These are phyloP conservation scores for Kluyveromyces sp. DNA, from an alignment of 1,139 yeast genomes.

Conservation along the genomic window DNA sequence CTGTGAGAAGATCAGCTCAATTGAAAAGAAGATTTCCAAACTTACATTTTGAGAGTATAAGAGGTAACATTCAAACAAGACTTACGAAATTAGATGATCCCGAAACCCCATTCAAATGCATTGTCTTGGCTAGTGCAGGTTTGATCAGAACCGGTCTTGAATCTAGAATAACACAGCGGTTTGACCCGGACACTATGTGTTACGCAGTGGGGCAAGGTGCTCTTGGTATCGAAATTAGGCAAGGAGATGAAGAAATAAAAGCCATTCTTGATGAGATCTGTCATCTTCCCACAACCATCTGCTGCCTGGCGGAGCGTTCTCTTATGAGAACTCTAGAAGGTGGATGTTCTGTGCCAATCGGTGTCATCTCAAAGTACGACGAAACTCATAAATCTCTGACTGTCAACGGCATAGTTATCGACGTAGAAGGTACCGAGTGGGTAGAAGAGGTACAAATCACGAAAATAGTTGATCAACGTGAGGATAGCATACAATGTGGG, in stretches of 20 bases:
- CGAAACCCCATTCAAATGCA: constrained; percentile 61
- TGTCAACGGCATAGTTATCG: constrained; percentile 70
- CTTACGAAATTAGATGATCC: constrained; percentile 58
- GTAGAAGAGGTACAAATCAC: constrained; percentile 42
- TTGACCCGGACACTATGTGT: constrained; percentile 81
- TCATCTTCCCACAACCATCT: constrained; percentile 57
- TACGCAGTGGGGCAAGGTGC: constrained; percentile 99
- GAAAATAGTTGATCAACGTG: constrained; percentile 30
- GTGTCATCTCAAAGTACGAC: constrained; percentile 63
- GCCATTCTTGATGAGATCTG: constrained; percentile 57
- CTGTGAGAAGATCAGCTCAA: constrained; percentile 87
- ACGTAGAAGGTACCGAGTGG: constrained; percentile 18
- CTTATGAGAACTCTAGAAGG: constrained; percentile 88
- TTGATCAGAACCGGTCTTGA: constrained; percentile 64
- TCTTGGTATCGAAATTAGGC: constrained; percentile 80
- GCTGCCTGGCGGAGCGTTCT: constrained; percentile 88
- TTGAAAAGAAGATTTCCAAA: constrained; percentile 51
- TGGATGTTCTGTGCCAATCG: constrained; percentile 96
- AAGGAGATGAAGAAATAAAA: constrained; percentile 52
- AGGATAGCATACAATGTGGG: constrained; percentile 71
- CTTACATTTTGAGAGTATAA: constrained; percentile 63
- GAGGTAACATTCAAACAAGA: constrained; percentile 87
- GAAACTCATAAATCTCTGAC: constrained; percentile 37
- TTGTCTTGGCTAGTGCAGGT: constrained; percentile 91
- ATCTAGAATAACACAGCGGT: constrained; percentile 59